Base-by-base conservation (phyloP, 257 asterid genomes). In the Jaltomata sinuosa region DNA sequence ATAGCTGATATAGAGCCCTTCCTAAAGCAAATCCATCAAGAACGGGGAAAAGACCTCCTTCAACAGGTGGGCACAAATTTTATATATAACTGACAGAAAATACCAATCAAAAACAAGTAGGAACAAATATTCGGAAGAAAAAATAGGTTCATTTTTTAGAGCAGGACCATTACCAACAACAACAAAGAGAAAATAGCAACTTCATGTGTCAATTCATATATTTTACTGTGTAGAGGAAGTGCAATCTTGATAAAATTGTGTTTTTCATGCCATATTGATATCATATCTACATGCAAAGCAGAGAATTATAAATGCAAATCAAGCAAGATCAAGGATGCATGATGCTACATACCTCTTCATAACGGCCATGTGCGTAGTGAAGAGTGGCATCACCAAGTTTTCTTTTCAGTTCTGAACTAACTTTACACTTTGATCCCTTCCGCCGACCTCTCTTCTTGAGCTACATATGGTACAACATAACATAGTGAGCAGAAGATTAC, bases 381-480 rank as follows among this genome's bases (percentile, higher is more conserved):
- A 94, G 95, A 45, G 95, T 93, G 42, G 98, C 98, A 74, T 93
- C 95, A 80, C 98, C 98, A 88, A 94, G 97, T 87, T 92, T 94
- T 86, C 88, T 87, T 50, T 91, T 87, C 85, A 92, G 89, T 81
- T 93, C 96, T 55, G 98, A 89, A 80, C 86, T 87, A 64, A 40
- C 87, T 88, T 92, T 95, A 52, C 83, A 92, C 87, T 57, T 19
- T 85, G 95, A 88, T 81, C 98, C 98, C 89, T 89, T 95, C 71
- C 87, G 88, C 84, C 97, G 88, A 32, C 98, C 98, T 77, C 88
- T 89, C 84, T 83, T 85, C 86, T 89, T 93, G 76, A 80, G 53
- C 96, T 90, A 87, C 34, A 87, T 81, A 57, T 21, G 84, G 83
- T 79, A 59, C 57, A 85, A 81, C 61, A 76, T 47, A 88, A 27